Evolutionary conservation across 2,329 filamentous ascomycete genomes (phyloP).

Genomic region (Aspergillus awamori): DNA sequence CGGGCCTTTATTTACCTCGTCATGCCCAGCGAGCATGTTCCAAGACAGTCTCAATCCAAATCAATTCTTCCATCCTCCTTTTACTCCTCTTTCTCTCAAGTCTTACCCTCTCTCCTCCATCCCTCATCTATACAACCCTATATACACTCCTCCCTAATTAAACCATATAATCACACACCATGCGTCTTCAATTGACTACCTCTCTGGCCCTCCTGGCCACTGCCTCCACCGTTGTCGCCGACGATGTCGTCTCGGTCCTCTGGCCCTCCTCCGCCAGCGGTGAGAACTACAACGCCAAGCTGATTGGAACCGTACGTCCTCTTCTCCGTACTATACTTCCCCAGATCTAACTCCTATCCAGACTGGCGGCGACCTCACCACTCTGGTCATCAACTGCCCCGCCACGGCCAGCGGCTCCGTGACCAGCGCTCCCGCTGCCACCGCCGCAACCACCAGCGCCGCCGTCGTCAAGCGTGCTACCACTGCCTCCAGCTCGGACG

Average conservation of each 20-base stretch:
- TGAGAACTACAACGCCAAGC: constrained; percentile 8
- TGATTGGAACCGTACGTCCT: constrained; percentile 20
- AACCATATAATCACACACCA: constrained; percentile 3
- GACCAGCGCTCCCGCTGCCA: constrained; percentile 22
- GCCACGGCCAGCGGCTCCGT: constrained; percentile 6
- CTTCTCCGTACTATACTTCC: background rate
- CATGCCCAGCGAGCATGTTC: background rate
- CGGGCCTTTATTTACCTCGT: background rate
- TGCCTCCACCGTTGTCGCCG: constrained; percentile 26
- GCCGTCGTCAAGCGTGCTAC: constrained; percentile 13
- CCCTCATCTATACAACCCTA: background rate
- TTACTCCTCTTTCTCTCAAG: no score
- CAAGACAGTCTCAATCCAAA: background rate
- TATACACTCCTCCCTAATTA: background rate
- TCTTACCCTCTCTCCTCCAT: background rate
- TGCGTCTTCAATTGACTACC: constrained; percentile 21
- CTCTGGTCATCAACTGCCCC: constrained; percentile 2
- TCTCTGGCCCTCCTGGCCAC: constrained; percentile 31
- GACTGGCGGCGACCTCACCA: constrained; percentile 5
- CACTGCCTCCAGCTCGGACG: constrained; percentile 8
- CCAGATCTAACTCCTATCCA: background rate
- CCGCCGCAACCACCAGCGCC: constrained; percentile 19
- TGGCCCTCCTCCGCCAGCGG: background rate
- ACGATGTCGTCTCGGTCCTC: constrained; percentile 16
- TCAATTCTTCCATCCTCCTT: background rate